Conservation (phyloP, 768 basidiomycete species). For the Pleurotus djamor region DNA sequence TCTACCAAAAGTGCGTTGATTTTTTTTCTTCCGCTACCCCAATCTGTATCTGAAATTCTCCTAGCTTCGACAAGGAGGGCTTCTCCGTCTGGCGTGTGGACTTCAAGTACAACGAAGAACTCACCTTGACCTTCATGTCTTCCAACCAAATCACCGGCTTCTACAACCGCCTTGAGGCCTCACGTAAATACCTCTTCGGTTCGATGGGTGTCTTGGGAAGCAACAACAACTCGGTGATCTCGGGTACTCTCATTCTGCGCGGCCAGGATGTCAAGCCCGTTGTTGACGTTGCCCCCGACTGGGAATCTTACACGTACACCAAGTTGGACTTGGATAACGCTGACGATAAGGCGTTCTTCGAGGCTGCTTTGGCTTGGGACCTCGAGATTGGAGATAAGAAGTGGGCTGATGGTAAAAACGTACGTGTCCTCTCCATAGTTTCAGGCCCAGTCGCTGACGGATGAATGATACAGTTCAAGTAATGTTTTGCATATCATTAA, state of each 20-base stretch:
- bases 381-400: conserved; percentile 83
- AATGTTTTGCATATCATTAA: conserved; percentile 28
- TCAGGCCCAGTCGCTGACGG: no score
- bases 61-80: conserved; percentile 83
- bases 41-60: background rate
- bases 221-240: conserved; percentile 74
- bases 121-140: conserved; percentile 93
- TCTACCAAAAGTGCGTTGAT: conserved; percentile 85
- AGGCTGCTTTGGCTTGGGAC: conserved; percentile 93
- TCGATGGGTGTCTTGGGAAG: conserved; percentile 89
- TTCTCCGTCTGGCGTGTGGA: conserved; percentile 91
- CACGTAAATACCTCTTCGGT: conserved; percentile 95
- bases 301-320: conserved; percentile 83
- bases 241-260: conserved; percentile 80
- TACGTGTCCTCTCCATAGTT: conserved; percentile 20
- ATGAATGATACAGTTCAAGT: no score
- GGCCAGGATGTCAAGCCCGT: conserved; percentile 73
- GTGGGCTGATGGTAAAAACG: conserved; percentile 90
- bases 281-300: conserved; percentile 85
- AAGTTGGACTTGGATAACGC: conserved; percentile 72
- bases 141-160: conserved; percentile 92
- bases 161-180: conserved; percentile 97
- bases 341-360: conserved; percentile 87
- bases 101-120: conserved; percentile 96
- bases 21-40: background rate